phyloP scores from a whole-genome alignment of 2,329 filamentous ascomycete genomes.

The Trichoderma hamatum region DNA sequence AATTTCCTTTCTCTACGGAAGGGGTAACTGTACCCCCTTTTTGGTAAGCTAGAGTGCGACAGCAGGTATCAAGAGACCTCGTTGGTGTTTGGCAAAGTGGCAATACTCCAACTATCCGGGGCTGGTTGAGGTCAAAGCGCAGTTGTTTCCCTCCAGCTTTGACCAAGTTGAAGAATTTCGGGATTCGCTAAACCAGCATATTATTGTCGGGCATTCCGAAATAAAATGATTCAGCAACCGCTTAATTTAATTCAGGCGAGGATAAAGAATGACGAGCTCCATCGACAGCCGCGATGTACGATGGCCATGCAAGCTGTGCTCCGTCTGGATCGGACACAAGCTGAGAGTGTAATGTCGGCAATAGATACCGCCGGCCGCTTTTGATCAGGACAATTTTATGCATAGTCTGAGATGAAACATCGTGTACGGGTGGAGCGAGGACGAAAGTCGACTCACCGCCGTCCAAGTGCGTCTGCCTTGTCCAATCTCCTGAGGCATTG shows the following conservation, averaged over 20 bases:
- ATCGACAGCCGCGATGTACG: background rate
- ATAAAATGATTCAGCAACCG: background rate
- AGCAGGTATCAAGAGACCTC: background rate
- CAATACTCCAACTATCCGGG: background rate
- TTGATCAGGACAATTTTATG: conserved; percentile 19
- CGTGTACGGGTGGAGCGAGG: background rate
- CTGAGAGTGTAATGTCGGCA: conserved; percentile 14
- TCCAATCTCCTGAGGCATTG: conserved; percentile 14
- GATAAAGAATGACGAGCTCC: background rate
- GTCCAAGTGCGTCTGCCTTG: background rate
- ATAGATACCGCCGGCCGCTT: conserved; percentile 18
- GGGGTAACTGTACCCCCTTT: too few relatives aligned
- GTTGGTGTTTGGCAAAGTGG: background rate
- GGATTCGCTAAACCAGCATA: background rate
- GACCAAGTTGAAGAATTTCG: background rate
- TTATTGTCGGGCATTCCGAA: background rate
- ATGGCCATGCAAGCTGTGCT: background rate
- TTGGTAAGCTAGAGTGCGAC: background rate
- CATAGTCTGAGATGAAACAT: conserved; percentile 24
- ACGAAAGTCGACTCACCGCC: conserved; percentile 17
- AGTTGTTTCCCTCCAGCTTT: background rate
- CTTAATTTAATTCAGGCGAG: background rate
- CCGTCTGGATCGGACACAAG: background rate
- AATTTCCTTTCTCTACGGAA: background rate
- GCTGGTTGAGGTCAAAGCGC: background rate